Evolutionary conservation across 495 filamentous ascomycete species (phyloP).

Genomic region (Aspergillus asperescens): DNA sequence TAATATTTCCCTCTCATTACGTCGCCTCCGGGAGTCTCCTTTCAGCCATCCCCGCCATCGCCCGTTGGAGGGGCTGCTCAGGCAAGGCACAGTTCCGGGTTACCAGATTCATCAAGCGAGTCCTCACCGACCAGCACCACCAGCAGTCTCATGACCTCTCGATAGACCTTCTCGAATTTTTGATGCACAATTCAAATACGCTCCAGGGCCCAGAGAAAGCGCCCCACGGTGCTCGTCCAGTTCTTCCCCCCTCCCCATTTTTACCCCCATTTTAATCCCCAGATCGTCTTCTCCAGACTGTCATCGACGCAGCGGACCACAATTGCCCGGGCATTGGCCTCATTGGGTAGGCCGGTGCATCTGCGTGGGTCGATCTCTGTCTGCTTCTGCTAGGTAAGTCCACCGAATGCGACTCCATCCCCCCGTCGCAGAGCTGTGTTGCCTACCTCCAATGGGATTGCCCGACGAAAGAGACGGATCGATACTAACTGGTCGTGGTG

Average conservation of each 20-base stretch:
- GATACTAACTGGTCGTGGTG: neutral
- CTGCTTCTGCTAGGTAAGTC: conserved; percentile 10
- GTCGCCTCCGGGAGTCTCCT: neutral
- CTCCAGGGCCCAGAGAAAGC: neutral
- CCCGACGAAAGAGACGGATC: neutral
- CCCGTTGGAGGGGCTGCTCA: neutral
- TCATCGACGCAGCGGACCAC: conserved; percentile 8
- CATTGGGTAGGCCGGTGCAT: conserved; percentile 9
- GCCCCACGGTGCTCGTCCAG: neutral
- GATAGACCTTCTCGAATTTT: neutral
- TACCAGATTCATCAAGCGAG: neutral
- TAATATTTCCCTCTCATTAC: neutral
- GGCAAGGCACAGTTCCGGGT: neutral
- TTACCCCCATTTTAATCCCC: neutral
- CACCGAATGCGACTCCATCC: conserved; percentile 4
- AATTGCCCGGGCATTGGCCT: conserved; percentile 9
- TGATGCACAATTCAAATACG: neutral
- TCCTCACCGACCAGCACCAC: neutral
- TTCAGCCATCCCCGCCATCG: neutral
- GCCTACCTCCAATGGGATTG: conserved; percentile 6
- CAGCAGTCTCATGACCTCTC: conserved; percentile 2
- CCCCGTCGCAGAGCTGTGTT: neutral
- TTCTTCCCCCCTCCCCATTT: conserved; percentile 1
- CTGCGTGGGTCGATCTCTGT: conserved; percentile 17
- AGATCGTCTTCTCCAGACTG: conserved; percentile 9